Conservation (phyloP, 73 alveolate species). For the Uronychia setigera region DNA sequence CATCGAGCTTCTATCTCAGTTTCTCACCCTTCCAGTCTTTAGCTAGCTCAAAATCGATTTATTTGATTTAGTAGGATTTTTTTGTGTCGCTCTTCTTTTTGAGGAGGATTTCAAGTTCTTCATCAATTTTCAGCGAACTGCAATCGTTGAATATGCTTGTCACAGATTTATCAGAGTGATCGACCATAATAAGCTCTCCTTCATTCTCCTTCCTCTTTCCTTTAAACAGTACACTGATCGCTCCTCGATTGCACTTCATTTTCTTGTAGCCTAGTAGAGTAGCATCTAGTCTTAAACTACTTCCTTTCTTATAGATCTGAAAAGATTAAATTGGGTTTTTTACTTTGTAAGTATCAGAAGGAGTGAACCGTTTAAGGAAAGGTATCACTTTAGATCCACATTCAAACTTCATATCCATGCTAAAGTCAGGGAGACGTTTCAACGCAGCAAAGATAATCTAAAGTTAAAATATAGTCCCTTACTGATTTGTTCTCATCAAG, state of each 20-base stretch:
- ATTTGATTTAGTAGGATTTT: neutral
- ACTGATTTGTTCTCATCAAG: neutral
- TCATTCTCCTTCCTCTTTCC: constrained; percentile 45
- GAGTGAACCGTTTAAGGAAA: constrained; percentile 48
- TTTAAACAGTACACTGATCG: constrained; percentile 48
- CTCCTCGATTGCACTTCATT: constrained; percentile 29
- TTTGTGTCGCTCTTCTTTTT: neutral
- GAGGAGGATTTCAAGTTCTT: neutral
- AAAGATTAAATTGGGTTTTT: constrained; percentile 2
- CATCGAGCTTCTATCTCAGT: neutral
- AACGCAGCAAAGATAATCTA: neutral
- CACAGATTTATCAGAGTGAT: constrained; percentile 12
- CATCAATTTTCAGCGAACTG: neutral
- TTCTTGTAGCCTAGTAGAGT: constrained; percentile 44
- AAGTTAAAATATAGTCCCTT: neutral
- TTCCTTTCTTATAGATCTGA: constrained; percentile 22
- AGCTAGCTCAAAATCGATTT: neutral
- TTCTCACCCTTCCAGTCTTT: neutral
- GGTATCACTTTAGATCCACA: constrained; percentile 66
- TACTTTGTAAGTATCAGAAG: constrained; percentile 62
- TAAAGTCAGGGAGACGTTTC: constrained; percentile 59
- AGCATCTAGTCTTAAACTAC: constrained; percentile 45
- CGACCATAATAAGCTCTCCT: constrained; percentile 53
- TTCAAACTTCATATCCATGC: constrained; percentile 50
- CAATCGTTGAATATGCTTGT: neutral